Evolutionary conservation across 805 yeast species (phyloP).

Genomic region (Candida adriatica): DNA sequence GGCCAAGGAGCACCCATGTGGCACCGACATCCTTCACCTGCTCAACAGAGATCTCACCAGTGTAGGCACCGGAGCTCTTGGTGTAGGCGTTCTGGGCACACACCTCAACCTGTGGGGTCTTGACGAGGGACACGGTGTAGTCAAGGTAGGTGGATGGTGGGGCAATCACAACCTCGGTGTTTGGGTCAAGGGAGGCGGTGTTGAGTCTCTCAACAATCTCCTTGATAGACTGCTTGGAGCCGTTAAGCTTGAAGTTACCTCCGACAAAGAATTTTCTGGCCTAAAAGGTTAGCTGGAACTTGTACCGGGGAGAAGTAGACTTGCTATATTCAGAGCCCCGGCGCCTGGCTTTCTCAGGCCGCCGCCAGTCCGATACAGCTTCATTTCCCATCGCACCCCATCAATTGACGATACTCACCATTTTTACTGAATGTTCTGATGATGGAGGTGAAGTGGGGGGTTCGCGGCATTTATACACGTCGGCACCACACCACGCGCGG

Average conservation of each 20-base stretch:
- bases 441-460: too few species aligned
- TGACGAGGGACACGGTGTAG: slow-evolving; percentile 62
- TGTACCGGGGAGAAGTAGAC: too few species aligned
- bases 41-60: slow-evolving; percentile 91
- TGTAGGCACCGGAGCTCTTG: slow-evolving; percentile 93
- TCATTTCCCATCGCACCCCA: too few species aligned
- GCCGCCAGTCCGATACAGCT: too few species aligned
- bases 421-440: too few species aligned
- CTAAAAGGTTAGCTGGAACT: slow-evolving; percentile 28
- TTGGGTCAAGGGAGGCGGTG: slow-evolving; percentile 62
- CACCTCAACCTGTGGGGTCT: slow-evolving; percentile 65
- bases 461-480: too few species aligned
- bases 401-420: too few species aligned
- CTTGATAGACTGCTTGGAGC: slow-evolving; percentile 79
- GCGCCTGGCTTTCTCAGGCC: too few species aligned
- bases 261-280: slow-evolving; percentile 95
- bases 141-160: slow-evolving; percentile 94
- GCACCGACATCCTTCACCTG: slow-evolving; percentile 89
- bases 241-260: slow-evolving; percentile 99
- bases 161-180: slow-evolving; percentile 89
- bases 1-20: slow-evolving; percentile 93
- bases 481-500: too few species aligned
- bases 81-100: slow-evolving; percentile 89
- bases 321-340: too few species aligned
- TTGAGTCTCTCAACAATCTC: slow-evolving; percentile 80